Evolutionary conservation across 2,329 filamentous ascomycete species (phyloP), one percentile per base, ranked within the genome.

Genomic region (Aspergillus bombycis): DNA sequence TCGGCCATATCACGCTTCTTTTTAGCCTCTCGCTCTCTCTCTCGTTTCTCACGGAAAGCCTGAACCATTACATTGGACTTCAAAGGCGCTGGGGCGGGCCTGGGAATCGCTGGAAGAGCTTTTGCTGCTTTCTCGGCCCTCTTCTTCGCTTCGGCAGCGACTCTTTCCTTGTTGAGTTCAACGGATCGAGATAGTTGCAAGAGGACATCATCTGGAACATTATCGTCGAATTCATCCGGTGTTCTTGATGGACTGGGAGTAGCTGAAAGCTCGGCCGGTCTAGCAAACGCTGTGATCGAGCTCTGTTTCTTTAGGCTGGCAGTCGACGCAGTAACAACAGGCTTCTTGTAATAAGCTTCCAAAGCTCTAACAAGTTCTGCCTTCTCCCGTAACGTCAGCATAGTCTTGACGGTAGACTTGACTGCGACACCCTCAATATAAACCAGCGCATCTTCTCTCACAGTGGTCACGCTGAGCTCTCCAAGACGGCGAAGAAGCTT

Each of bases 401-500:
- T 97, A 2, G 94, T 96, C 71, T 87, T 89, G 67, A 89, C 86
- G 23, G 84, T 79, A 65, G 86, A 77, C 85, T 74, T 83, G 79
- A 74, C 71, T 9, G 87, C 84, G 58, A 82, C 78, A 41, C 84
- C 80, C 62, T 84, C 84, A 64, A 86, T 87, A 61, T 91, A 81
- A 28, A 72, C 82, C 64, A 91, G 88, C 43, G 89, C 88, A 71
- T 89, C 88, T 16, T 85, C 75, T 43, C 88, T 86, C 34, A 97
- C 86, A 59, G 89, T 76, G 23, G 77, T 88, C 69, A 97, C 88
- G 59, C 87, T 85, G 57, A 92, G 90, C 68, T 94, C 90, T 46
- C 89, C 88, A n/a, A 99, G 82, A 26, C 93, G 89, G 16, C 87
- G 86, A 41, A 99, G 85, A 63, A 99, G 89, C 75, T 96, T 96